These are phyloP conservation scores for Sanghuangporus sanghuang DNA, from an alignment of 1,284 basidiomycete species.

Conservation along the genomic window DNA sequence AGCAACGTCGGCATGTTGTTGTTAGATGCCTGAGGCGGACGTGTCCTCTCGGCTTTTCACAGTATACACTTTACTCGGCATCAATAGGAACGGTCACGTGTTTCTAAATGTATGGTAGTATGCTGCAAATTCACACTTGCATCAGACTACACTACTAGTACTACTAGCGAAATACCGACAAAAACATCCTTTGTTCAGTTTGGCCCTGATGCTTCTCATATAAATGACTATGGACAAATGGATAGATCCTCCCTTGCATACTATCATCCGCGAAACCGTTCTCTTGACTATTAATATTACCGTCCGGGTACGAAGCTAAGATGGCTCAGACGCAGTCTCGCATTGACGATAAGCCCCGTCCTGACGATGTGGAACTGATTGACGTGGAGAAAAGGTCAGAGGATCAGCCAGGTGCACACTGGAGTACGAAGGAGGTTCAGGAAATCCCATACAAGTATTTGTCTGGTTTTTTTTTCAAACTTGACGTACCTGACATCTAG, in stretches of 20 bases:
- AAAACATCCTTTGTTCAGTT: no score
- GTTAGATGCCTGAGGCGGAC: neutral
- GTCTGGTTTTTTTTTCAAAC: neutral
- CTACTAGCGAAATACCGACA: no score
- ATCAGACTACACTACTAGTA: neutral
- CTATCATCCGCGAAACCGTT: no score
- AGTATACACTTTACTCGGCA: no score
- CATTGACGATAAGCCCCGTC: neutral
- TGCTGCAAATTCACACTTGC: neutral
- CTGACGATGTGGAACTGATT: neutral
- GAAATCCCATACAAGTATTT: constrained; percentile 17
- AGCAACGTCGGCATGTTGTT: constrained; percentile 12
- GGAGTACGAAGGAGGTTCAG: constrained; percentile 13
- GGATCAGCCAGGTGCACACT: constrained; percentile 5
- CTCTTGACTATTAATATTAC: no score
- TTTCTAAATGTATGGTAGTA: no score
- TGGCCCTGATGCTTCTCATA: no score
- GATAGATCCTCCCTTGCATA: no score
- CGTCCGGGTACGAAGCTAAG: no score
- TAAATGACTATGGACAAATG: no score
- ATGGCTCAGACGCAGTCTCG: neutral
- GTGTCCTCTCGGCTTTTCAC: neutral
- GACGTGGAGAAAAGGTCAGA: constrained; percentile 12
- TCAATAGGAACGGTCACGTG: neutral
- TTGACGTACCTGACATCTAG: neutral